Evolutionary conservation across 371 early-diverging fungal genomes (phyloP).

Genomic region (Capillidium heterosporum): DNA sequence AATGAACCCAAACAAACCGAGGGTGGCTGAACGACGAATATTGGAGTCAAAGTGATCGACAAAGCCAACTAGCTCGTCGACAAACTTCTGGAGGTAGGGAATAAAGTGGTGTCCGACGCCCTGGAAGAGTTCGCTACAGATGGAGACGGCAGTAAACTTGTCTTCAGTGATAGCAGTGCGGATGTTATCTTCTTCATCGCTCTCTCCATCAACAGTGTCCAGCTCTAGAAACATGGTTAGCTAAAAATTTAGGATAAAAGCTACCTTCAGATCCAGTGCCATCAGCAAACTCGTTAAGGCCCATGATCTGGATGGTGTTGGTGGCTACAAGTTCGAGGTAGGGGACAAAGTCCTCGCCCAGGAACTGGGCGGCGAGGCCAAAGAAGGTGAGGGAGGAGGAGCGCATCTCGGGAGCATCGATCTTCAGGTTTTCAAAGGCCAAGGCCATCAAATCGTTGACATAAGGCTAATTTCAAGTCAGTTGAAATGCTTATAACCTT

Average conservation of each 20-base stretch:
- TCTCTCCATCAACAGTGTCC: no score
- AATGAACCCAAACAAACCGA: conserved; percentile 24
- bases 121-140: conserved; percentile 68
- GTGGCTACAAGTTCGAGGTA: conserved; percentile 59
- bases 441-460: conserved; percentile 48
- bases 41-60: no score
- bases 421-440: conserved; percentile 54
- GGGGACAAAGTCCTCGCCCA: conserved; percentile 61
- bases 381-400: conserved; percentile 79
- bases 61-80: no score
- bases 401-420: conserved; percentile 51
- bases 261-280: conserved; percentile 20
- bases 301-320: conserved; percentile 48
- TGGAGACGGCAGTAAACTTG: conserved; percentile 78
- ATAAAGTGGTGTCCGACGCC: conserved; percentile 52
- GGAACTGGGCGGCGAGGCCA: conserved; percentile 60
- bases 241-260: conserved; percentile 20
- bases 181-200: conserved; percentile 27
- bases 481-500: no score
- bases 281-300: conserved; percentile 39
- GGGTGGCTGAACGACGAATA: no score
- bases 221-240: conserved; percentile 23
- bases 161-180: conserved; percentile 76
- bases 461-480: conserved; percentile 28
- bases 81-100: conserved; percentile 39